phyloP scores from a whole-genome alignment of 2,329 filamentous ascomycete genomes.

The Clarireedia monteithiana region DNA sequence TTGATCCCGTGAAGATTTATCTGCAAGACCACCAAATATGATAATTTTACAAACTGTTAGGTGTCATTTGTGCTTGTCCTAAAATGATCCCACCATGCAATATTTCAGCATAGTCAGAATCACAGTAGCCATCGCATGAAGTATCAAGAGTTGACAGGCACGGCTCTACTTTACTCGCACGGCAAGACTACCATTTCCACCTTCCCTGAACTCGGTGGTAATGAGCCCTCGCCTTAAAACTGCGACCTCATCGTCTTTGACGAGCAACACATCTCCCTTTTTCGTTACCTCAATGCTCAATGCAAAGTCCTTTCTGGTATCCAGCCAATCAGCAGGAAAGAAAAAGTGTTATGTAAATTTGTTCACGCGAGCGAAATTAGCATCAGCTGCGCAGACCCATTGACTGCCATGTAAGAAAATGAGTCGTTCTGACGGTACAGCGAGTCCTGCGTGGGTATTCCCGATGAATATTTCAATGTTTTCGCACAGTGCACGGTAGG shows the following conservation, averaged over 20 bases:
- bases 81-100: too few species aligned
- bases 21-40: too few species aligned
- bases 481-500: not conserved
- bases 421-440: not conserved
- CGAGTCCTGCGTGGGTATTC: not conserved
- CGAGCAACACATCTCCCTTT: constrained; percentile 14
- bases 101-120: too few species aligned
- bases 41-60: too few species aligned
- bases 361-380: not conserved
- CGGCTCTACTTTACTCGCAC: too few species aligned
- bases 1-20: too few species aligned
- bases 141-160: too few species aligned
- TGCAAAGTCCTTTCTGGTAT: not conserved
- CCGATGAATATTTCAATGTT: not conserved
- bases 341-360: not conserved
- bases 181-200: not conserved
- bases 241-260: constrained; percentile 16
- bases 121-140: too few species aligned
- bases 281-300: constrained; percentile 12
- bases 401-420: not conserved
- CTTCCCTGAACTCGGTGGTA: not conserved
- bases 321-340: constrained; percentile 11
- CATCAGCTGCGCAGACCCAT: not conserved
- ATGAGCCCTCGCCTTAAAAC: constrained; percentile 16
- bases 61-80: too few species aligned